phyloP scores from a whole-genome alignment of 805 yeast species.

The Clavispora vitiphila region DNA sequence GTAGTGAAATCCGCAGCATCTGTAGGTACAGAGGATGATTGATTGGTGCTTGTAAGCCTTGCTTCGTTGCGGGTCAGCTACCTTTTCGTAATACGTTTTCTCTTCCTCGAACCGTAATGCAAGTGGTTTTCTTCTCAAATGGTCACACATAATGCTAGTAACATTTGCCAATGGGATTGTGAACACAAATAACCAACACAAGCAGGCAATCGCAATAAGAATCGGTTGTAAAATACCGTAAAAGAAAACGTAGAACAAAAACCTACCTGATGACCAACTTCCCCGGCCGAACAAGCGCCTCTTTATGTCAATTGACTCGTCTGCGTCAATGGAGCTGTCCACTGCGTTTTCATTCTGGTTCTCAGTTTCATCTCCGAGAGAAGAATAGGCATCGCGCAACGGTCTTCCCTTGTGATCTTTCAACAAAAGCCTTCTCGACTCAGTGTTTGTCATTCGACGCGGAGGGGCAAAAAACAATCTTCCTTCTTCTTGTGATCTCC shows the following conservation, averaged over 20 bases:
- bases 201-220: constrained; percentile 44
- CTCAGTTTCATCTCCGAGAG: constrained; percentile 17
- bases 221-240: constrained; percentile 70
- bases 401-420: constrained; percentile 41
- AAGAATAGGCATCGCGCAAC: constrained; percentile 33
- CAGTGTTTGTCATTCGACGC: constrained; percentile 31
- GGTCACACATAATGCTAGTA: constrained; percentile 59
- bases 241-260: constrained; percentile 67
- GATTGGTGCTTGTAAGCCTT: constrained; percentile 45
- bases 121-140: constrained; percentile 84
- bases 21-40: constrained; percentile 80
- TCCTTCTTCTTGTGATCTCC: constrained; percentile 80
- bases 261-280: constrained; percentile 79
- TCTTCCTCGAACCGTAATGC: constrained; percentile 74
- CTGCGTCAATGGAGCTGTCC: constrained; percentile 12
- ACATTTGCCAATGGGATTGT: constrained; percentile 93
- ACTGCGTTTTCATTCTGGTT: constrained; percentile 12
- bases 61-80: constrained; percentile 19
- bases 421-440: constrained; percentile 30
- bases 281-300: constrained; percentile 85
- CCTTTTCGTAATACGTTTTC: constrained; percentile 38
- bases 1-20: constrained; percentile 89
- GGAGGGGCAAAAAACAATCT: constrained; percentile 77
- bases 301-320: constrained; percentile 30
- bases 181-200: constrained; percentile 81